phyloP scores from a whole-genome alignment of 805 yeast species.

The Suhomyces sp. region DNA sequence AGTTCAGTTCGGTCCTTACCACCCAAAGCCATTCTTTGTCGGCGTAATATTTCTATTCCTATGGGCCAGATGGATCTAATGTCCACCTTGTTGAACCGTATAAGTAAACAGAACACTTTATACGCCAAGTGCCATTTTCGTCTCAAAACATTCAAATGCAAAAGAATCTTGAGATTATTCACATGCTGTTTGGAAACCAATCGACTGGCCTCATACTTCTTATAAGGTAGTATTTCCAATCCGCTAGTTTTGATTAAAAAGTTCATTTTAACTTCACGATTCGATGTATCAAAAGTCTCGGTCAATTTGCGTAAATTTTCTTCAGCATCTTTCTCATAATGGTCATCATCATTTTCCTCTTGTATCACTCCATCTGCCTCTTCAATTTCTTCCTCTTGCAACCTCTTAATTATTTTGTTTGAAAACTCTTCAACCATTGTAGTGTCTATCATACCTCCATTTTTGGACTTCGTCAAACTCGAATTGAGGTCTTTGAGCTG shows the following conservation, averaged over 20 bases:
- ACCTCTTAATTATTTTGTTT: conserved; percentile 1
- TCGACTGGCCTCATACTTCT: conserved; percentile 6
- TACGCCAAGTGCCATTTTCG: conserved; percentile 58
- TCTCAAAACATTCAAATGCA: conserved; percentile 49
- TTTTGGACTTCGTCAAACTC: conserved; percentile 7
- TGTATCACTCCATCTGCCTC: neutral
- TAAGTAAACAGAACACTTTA: conserved; percentile 48
- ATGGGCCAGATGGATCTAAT: conserved; percentile 61
- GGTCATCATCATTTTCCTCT: conserved; percentile 6
- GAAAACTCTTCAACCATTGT: conserved; percentile 6
- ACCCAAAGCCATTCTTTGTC: conserved; percentile 6
- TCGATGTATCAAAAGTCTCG: conserved; percentile 19
- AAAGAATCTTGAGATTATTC: conserved; percentile 38
- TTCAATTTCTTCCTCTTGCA: neutral
- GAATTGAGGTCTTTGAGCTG: conserved; percentile 15
- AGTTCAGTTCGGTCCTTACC: neutral
- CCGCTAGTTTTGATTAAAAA: conserved; percentile 22
- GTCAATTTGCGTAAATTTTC: conserved; percentile 6
- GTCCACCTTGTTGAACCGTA: conserved; percentile 51
- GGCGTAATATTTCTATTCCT: conserved; percentile 54
- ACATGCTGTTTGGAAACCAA: conserved; percentile 26
- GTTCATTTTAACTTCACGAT: conserved; percentile 18
- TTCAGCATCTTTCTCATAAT: conserved; percentile 8
- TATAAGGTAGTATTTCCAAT: conserved; percentile 15
- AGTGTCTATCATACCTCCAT: conserved; percentile 8